A percentile compares a stretch with the other conserved stretches of the same genome.
Evolutionary conservation across 495 filamentous ascomycete genomes (phyloP).

Genomic region (Penicillium lividum): DNA sequence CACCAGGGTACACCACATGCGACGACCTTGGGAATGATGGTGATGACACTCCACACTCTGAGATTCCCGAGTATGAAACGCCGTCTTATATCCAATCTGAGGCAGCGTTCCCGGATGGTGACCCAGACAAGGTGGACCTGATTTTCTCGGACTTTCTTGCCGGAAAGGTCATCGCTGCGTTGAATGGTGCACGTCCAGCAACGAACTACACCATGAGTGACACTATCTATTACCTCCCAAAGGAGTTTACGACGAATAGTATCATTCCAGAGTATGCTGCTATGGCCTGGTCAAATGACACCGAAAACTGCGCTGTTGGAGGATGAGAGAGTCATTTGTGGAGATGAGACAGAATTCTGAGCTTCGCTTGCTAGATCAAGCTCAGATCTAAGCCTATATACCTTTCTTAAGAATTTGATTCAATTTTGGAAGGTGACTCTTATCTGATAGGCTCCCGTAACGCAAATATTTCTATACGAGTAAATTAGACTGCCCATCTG

Average conservation of each 20-base stretch:
- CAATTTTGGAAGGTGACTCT: too few relatives aligned
- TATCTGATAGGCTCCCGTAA: slow-evolving; percentile 1
- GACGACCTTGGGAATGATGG: slow-evolving; percentile 19
- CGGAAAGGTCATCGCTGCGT: neutral
- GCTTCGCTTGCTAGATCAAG: too few relatives aligned
- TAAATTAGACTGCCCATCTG: too few relatives aligned
- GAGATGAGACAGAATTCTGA: neutral
- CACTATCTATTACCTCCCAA: slow-evolving; percentile 6
- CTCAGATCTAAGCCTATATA: too few relatives aligned
- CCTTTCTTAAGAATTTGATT: too few relatives aligned
- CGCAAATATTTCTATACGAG: neutral
- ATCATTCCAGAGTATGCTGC: slow-evolving; percentile 9
- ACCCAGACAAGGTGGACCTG: slow-evolving; percentile 7
- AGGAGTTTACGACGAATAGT: slow-evolving; percentile 9
- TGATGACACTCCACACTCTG: slow-evolving; percentile 15
- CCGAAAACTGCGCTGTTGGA: neutral
- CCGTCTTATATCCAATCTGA: slow-evolving; percentile 8
- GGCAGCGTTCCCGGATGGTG: slow-evolving; percentile 10
- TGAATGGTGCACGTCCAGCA: slow-evolving; percentile 2
- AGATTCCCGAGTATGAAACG: slow-evolving; percentile 5
- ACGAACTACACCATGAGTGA: slow-evolving; percentile 7
- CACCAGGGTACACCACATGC: slow-evolving; percentile 13
- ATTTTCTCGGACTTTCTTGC: slow-evolving; percentile 16
- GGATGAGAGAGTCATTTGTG: neutral
- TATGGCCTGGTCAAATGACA: slow-evolving; percentile 9